Percentiles rank a stretch among this genome's conserved stretches.
These are phyloP conservation scores for Aspergillus leporis DNA, from an alignment of 495 filamentous ascomycete genomes.

Conservation along the genomic window DNA sequence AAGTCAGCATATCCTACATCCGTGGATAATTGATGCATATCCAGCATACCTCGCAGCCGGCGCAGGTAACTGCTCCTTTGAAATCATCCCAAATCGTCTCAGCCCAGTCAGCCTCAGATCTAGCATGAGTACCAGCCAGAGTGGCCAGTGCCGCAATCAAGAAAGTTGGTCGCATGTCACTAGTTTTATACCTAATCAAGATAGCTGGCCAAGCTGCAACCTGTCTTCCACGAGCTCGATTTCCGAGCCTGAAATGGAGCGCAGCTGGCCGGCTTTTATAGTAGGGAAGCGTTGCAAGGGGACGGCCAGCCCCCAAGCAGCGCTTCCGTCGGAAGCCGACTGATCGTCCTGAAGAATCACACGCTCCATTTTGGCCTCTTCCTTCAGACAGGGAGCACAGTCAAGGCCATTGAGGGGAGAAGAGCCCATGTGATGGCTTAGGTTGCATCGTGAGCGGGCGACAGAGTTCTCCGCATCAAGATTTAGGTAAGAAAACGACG, in stretches of 20 bases:
- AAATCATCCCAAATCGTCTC: slow-evolving; percentile 37
- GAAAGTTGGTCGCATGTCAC: slow-evolving; percentile 2
- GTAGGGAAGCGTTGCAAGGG: too few species aligned
- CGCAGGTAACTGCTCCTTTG: slow-evolving; percentile 44
- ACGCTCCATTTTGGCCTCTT: background rate
- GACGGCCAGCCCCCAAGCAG: background rate
- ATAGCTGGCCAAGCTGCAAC: background rate
- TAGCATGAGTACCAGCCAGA: background rate
- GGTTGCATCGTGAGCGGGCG: background rate
- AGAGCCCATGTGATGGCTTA: background rate
- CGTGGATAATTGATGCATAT: background rate
- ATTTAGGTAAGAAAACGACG: background rate
- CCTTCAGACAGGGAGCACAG: background rate
- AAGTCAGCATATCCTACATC: background rate
- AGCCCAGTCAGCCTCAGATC: slow-evolving; percentile 10
- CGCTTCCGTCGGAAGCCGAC: background rate
- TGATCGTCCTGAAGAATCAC: background rate
- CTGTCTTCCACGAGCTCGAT: background rate
- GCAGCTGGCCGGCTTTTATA: background rate
- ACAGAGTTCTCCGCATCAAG: background rate
- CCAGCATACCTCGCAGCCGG: slow-evolving; percentile 40
- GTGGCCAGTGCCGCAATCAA: slow-evolving; percentile 5
- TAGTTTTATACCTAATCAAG: background rate
- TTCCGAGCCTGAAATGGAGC: background rate
- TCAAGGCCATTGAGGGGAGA: background rate